Base-by-base conservation (phyloP, 2,329 filamentous ascomycete species). In the Septoria linicola region DNA sequence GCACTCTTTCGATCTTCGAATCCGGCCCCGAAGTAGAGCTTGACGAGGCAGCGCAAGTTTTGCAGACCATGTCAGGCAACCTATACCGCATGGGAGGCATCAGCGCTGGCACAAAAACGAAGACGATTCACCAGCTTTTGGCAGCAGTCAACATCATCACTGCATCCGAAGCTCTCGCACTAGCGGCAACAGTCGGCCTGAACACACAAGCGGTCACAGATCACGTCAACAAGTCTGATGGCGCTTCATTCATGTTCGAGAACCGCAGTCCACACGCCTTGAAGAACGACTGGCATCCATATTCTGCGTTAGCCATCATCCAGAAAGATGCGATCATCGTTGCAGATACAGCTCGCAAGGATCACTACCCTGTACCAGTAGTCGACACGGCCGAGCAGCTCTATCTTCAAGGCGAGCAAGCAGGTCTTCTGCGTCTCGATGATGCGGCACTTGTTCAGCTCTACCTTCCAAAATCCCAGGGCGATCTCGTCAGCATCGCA, bases 1-100 rank as follows among this genome's bases (percentile, higher is more conserved):
- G 87, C 3, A 88, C 85, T 0, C 71, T 90, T 35, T 87, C 84
- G 5, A 89, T 91, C 64, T 88, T 91, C 80, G 84, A 84, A 0
- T 84, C 77, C 0, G 72, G 79, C 0, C 75, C 79, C 1, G 75
- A 73, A 2, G 80, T 81, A 4, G 58, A 68, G 21, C 69, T 89
- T 1, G 72, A 76, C 27, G 79, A 78, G 50, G 83, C 78, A 0
- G 75, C 74, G 17, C 77, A 75, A 41, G 69, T 89, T 1, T 74
- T 90, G 2, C 73, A 81, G 45, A 79, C 80, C 59, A 80, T 91
- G 74, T 80, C 85, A 1, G 80, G 80, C 10, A 88, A 87, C 65
- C 72, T 90, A 8, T 80, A 78, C 61, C 69, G 73, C 14, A 75
- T 81, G 7, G 79, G 79, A 1, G 77, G 74, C 1, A 70, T 81